These are phyloP conservation scores for Globisporangium nunn DNA, from an alignment of 352 stramenopile genomes.

Conservation along the genomic window DNA sequence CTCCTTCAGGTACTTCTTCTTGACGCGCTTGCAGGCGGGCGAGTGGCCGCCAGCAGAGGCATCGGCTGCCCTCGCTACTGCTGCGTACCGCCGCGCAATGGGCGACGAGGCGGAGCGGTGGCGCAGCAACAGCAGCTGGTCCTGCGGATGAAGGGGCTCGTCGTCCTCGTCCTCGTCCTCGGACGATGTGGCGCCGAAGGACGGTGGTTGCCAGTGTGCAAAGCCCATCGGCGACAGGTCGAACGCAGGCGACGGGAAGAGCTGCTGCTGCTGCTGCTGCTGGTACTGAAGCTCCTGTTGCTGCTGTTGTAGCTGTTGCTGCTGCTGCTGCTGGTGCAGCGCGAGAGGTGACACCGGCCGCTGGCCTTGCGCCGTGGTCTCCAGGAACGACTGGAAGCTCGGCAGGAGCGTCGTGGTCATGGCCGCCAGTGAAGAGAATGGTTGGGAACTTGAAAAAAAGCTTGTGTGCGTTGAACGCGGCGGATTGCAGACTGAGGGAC, in stretches of 20 bases:
- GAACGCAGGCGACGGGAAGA: not conserved
- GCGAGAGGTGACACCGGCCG: slow-evolving; percentile 14
- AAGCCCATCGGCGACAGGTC: slow-evolving; percentile 1
- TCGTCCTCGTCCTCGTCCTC: slow-evolving; percentile 24
- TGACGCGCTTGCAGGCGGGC: slow-evolving; percentile 21
- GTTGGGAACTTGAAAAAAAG: not conserved
- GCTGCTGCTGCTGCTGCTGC: not conserved
- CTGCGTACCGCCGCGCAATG: not conserved
- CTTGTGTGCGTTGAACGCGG: not conserved
- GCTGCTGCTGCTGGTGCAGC: slow-evolving; percentile 2
- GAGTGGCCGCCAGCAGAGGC: not conserved
- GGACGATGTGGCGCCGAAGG: slow-evolving; percentile 10
- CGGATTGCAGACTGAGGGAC: not conserved
- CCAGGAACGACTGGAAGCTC: slow-evolving; percentile 52
- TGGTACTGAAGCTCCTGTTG: slow-evolving; percentile 1
- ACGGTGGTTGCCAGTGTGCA: slow-evolving; percentile 1
- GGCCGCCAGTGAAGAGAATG: not conserved
- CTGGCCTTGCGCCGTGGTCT: slow-evolving; percentile 21
- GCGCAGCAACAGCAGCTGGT: slow-evolving; percentile 7
- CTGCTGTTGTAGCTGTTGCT: not conserved
- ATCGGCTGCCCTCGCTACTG: too few species aligned
- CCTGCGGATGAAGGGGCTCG: not conserved
- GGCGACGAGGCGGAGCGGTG: slow-evolving; percentile 6
- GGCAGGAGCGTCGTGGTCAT: slow-evolving; percentile 45
- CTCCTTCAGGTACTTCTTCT: slow-evolving; percentile 73